Evolutionary conservation across 148 eudicot genomes (phyloP), one percentile per base, ranked within the genome.

Genomic region (Cornus kousa): DNA sequence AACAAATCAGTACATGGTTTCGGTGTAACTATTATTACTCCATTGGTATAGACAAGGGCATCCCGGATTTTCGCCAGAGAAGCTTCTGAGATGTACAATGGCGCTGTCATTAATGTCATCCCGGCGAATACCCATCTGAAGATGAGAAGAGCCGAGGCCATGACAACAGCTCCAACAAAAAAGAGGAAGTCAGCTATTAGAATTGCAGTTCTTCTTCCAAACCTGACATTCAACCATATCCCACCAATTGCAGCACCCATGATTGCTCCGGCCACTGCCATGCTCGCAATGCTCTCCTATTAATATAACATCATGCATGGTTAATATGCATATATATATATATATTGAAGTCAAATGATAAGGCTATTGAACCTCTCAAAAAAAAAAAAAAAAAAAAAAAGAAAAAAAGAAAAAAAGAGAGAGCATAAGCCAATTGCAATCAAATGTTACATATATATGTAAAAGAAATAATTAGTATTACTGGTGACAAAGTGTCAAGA

Each of bases 231-330:
- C 62, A 90, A 32, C 96, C 92, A 90, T 37, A 0, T 28, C 1
- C 96, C 96, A 2, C 93, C 96, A 2, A 87, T 43, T 0, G 86
- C 90, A 0, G 96, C 96, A 11, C 96, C 96, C 11, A 92, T 78
- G 55, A 92, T 92, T 40, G 96, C 93, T 68, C 93, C 96, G 4
- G 92, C 96, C 5, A 92, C 80, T 7, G 92, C 96, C 92, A 87
- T 92, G 85, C 93, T 90, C 24, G 90, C 96, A 11, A 92, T 92
- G 71, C 28, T 28, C 28, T 28, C 28, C 28, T 28, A 1, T 28
- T 28, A 28, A 28, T 28, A 28, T 28, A 28, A 28, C 28, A 28
- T 28, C 28, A 28, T 28, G 28, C 28, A 28, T 28, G 28, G 1
- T 28, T 28, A 28, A 28, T 28, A 28, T 28, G 28, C 28, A 28